Conservation (phyloP, 768 basidiomycete genomes). For the Hortiboletus campestris region DNA sequence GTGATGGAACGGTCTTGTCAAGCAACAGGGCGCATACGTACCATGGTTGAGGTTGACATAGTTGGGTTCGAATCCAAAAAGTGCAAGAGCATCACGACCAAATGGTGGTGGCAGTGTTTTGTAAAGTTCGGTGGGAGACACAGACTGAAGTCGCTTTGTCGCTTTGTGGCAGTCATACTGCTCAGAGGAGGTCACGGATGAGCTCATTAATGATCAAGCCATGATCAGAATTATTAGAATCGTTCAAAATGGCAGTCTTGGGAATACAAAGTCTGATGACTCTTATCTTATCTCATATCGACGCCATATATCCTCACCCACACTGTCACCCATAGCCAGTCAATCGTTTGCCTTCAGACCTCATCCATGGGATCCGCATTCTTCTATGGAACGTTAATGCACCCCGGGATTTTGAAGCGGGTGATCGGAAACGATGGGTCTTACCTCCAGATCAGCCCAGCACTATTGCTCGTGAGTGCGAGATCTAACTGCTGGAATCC, state of each 20-base stretch:
- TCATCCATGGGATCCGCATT: conserved; percentile 51
- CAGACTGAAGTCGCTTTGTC: background rate
- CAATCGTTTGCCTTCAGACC: background rate
- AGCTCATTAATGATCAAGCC: too few relatives aligned
- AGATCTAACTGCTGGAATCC: background rate
- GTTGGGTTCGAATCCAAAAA: conserved; percentile 54
- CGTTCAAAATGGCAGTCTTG: too few relatives aligned
- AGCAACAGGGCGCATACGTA: conserved; percentile 20
- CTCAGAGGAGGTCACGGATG: background rate
- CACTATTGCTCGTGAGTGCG: conserved; percentile 62
- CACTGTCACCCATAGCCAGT: background rate
- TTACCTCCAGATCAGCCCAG: conserved; percentile 67
- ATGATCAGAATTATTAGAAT: too few relatives aligned
- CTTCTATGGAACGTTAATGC: conserved; percentile 90
- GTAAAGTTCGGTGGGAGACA: conserved; percentile 16
- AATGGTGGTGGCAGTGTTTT: conserved; percentile 42
- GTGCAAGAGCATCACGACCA: conserved; percentile 53
- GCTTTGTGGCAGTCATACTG: conserved; percentile 6
- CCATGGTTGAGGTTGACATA: conserved; percentile 70
- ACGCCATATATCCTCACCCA: too few relatives aligned
- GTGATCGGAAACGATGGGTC: conserved; percentile 71
- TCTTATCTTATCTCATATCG: background rate
- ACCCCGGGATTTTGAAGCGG: conserved; percentile 74
- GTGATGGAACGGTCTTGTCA: too few relatives aligned
- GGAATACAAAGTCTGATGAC: too few relatives aligned